Base-by-base conservation (phyloP, 106 monocot genomes). In the Platanthera zijinensis region DNA sequence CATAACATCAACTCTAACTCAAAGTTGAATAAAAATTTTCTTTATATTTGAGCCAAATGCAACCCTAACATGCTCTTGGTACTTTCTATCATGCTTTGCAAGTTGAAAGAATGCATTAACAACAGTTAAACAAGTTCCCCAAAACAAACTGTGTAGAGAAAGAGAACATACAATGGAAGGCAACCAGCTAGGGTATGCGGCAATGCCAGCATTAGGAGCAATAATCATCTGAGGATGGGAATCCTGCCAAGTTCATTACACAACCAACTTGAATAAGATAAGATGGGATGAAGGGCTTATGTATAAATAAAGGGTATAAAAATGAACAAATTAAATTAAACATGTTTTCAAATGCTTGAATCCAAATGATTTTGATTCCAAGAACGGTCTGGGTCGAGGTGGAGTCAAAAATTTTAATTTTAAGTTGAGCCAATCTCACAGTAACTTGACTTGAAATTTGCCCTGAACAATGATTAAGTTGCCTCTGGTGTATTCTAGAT, bases 151-250 rank as follows among this genome's bases (percentile, higher is more conserved):
- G 1, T 70, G 19, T 8, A 22, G 68, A 63, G 15, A 64, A 21
- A 71, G 56, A 78, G 13, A 19, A 79, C 93, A 39, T 88, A 99
- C 97, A 75, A 99, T 84, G 67, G 97, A 92, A 25, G 94, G 94
- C 46, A 81, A 48, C 97, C 97, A 99, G 74, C 85, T 92, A 78
- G 97, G 71, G 81, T 90, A 94, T 75, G 97, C 97, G 82, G 97
- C 94, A 74, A 94, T 69, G 71, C 97, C 97, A 78, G 97, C 91
- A 90, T 99, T 99, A 28, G 89, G 87, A 75, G 89, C 94, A 78
- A 99, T 45, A 68, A 94, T 87, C 22, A 94, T 62, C 46, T 99
- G 81, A 49, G 97, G 94, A 80, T 66, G 78, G 45, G 91, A 86
- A 57, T 82, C 89, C 97, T 99, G 84, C 13, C 10, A 52, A 78